Conservation (phyloP, 2,329 filamentous ascomycete genomes). For the Phialophora chinensis region DNA sequence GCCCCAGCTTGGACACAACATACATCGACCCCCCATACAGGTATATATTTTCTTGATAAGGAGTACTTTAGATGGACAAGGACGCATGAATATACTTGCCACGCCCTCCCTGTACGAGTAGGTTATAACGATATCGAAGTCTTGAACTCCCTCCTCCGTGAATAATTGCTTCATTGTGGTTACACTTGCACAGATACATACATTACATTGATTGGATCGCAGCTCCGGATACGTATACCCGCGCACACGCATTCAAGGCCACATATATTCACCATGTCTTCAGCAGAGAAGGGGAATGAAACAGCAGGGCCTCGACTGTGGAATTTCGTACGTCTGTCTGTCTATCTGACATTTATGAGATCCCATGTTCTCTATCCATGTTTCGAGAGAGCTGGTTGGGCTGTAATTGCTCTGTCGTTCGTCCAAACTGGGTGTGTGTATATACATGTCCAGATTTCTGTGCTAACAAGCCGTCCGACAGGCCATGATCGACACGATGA, state of each 20-base stretch:
- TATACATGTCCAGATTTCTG: background rate
- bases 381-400: background rate
- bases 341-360: background rate
- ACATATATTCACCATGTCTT: background rate
- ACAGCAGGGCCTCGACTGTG: background rate
- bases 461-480: background rate
- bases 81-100: background rate
- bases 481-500: conserved; percentile 19
- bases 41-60: background rate
- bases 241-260: background rate
- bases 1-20: background rate
- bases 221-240: background rate
- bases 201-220: background rate
- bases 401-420: background rate
- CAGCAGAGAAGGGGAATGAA: background rate
- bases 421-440: background rate
- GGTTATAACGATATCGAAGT: background rate
- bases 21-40: background rate
- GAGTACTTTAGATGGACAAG: background rate
- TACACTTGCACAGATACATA: background rate
- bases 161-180: background rate
- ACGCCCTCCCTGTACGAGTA: too few relatives aligned
- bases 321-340: background rate
- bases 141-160: background rate
- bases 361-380: background rate